Evolutionary conservation across 2,329 filamentous ascomycete genomes (phyloP).

Genomic region (Chaetomium globosum): DNA sequence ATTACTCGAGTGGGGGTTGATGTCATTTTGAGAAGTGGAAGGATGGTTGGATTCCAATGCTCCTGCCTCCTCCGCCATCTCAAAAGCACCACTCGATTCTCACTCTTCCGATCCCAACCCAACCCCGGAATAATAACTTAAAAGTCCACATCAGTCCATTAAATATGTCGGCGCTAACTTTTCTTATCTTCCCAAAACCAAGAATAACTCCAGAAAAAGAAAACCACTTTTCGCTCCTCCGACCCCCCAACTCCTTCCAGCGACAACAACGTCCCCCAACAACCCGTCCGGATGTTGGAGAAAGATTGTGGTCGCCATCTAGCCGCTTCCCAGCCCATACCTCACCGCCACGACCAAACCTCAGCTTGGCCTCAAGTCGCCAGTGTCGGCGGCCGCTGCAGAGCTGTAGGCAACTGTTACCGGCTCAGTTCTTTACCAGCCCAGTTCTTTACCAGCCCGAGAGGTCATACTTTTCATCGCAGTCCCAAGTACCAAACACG

Average conservation of each 20-base stretch:
- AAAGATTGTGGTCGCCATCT: not conserved
- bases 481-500: not conserved
- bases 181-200: not conserved
- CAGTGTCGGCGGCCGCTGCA: not conserved
- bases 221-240: not conserved
- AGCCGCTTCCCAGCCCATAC: not conserved
- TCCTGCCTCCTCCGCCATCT: not conserved
- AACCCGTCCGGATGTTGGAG: not conserved
- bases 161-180: not conserved
- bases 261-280: not conserved
- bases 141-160: not conserved
- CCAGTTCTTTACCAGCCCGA: slow-evolving; percentile 9
- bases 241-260: not conserved
- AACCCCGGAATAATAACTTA: not conserved
- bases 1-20: too few species aligned
- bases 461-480: not conserved
- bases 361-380: not conserved
- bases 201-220: not conserved
- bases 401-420: not conserved
- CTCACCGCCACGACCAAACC: not conserved
- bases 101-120: not conserved
- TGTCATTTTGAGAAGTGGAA: not conserved
- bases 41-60: not conserved
- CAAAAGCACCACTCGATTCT: not conserved
- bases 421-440: slow-evolving; percentile 6